Evolutionary conservation across 176 grass and related monocot genomes (phyloP).

Genomic region (Microstegium vimineum): DNA sequence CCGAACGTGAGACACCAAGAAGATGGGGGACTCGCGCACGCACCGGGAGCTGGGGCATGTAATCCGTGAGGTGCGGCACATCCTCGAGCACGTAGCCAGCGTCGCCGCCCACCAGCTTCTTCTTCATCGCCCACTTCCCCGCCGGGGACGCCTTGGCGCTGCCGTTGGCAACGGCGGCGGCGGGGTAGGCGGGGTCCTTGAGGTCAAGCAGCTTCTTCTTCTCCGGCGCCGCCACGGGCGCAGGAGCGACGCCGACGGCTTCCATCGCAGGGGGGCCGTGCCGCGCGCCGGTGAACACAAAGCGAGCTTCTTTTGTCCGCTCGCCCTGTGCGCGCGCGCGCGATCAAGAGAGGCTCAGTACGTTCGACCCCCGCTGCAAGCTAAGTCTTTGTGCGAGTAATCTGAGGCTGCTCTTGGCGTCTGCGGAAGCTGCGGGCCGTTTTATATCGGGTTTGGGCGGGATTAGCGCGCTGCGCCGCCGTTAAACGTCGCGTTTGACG

Average conservation of each 20-base stretch:
- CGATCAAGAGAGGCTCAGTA: not conserved
- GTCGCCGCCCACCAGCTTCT: constrained; percentile 71
- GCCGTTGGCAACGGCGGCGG: not conserved
- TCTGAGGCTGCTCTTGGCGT: constrained; percentile 19
- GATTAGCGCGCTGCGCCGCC: constrained; percentile 24
- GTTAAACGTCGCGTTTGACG: constrained; percentile 39
- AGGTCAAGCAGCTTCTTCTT: constrained; percentile 42
- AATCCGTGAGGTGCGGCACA: constrained; percentile 91
- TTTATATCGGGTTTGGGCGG: constrained; percentile 16
- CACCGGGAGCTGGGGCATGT: constrained; percentile 69
- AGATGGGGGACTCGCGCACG: constrained; percentile 26
- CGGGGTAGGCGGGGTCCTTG: constrained; percentile 30
- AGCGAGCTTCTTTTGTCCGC: not conserved
- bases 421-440: not conserved
- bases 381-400: not conserved
- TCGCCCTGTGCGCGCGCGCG: not conserved
- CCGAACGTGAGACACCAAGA: constrained; percentile 14
- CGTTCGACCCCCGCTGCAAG: not conserved
- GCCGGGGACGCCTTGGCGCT: constrained; percentile 10
- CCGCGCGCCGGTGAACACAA: not conserved
- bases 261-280: constrained; percentile 36
- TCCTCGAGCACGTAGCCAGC: constrained; percentile 89
- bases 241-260: constrained; percentile 26
- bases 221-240: constrained; percentile 26
- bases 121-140: constrained; percentile 40